phyloP scores from a whole-genome alignment of 1,139 yeast genomes.

The Pneumocystis canis region DNA sequence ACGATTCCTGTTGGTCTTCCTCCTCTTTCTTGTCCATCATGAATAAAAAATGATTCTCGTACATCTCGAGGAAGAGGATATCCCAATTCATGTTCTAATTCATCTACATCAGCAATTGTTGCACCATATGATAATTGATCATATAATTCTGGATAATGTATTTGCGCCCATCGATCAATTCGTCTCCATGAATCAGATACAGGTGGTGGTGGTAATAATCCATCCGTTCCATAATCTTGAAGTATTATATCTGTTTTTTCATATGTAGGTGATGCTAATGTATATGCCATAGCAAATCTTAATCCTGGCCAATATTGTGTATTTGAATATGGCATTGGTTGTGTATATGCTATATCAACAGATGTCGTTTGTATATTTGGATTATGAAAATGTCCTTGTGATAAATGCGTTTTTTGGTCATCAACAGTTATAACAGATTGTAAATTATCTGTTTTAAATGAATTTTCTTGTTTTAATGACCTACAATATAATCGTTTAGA shows the following conservation, averaged over 20 bases:
- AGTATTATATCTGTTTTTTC: conserved; percentile 28
- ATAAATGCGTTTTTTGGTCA: not conserved
- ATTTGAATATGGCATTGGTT: not conserved
- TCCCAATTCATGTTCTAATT: conserved; percentile 57
- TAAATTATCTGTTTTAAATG: not conserved
- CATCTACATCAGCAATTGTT: conserved; percentile 61
- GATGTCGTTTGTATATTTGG: not conserved
- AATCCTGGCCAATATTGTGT: conserved; percentile 2
- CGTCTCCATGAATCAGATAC: conserved; percentile 60
- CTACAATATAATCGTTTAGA: not conserved
- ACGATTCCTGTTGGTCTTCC: conserved; percentile 63
- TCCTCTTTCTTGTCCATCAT: conserved; percentile 70
- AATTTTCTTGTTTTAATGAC: not conserved
- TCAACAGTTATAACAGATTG: not conserved
- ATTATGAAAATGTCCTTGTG: not conserved
- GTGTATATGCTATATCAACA: not conserved
- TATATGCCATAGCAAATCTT: not conserved
- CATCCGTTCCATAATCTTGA: conserved; percentile 32
- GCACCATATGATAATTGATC: conserved; percentile 60
- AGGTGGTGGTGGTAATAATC: conserved; percentile 57
- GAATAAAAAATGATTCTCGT: conserved; percentile 57
- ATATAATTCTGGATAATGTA: conserved; percentile 63
- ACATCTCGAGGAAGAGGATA: conserved; percentile 57
- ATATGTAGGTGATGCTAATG: not conserved
- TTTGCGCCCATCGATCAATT: conserved; percentile 58